Conservation (phyloP, 352 stramenopile genomes). For the Phytophthora pini region DNA sequence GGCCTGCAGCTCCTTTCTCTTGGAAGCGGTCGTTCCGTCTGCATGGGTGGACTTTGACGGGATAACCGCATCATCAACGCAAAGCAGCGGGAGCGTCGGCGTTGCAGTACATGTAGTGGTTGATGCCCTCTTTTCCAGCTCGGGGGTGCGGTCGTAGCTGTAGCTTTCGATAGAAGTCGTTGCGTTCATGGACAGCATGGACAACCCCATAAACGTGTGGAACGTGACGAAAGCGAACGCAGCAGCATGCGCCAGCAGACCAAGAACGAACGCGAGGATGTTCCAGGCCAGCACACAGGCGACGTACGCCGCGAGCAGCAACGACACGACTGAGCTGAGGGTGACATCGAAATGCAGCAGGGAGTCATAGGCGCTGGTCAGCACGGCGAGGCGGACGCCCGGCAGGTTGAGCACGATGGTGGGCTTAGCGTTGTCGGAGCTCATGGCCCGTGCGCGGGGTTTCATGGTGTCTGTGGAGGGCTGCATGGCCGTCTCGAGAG, state of each 20-base stretch:
- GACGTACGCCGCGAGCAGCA: slow-evolving; percentile 38
- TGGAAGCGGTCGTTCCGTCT: slow-evolving; percentile 31
- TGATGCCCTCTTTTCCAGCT: slow-evolving; percentile 4
- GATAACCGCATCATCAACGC: slow-evolving; percentile 21
- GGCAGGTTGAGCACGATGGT: slow-evolving; percentile 73
- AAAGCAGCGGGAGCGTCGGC: slow-evolving; percentile 41
- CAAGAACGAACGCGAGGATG: slow-evolving; percentile 32
- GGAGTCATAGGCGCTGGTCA: slow-evolving; percentile 41
- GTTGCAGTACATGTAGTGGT: neutral
- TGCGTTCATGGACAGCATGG: slow-evolving; percentile 43
- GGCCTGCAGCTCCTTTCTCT: slow-evolving; percentile 43
- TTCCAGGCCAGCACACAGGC: slow-evolving; percentile 39
- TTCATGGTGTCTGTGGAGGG: slow-evolving; percentile 25
- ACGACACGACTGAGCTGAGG: slow-evolving; percentile 35
- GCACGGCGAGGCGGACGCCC: slow-evolving; percentile 54
- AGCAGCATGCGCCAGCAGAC: slow-evolving; percentile 34
- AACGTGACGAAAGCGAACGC: slow-evolving; percentile 56
- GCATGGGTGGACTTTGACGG: slow-evolving; percentile 26
- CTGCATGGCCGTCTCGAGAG: slow-evolving; percentile 21
- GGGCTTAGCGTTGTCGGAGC: slow-evolving; percentile 36
- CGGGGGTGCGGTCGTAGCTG: neutral
- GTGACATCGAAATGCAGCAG: slow-evolving; percentile 34
- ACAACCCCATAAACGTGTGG: slow-evolving; percentile 55
- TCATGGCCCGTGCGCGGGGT: slow-evolving; percentile 19
- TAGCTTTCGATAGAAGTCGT: slow-evolving; percentile 4